Evolutionary conservation across 805 yeast species (phyloP).

Genomic region (Cyberlindnera petersonii): DNA sequence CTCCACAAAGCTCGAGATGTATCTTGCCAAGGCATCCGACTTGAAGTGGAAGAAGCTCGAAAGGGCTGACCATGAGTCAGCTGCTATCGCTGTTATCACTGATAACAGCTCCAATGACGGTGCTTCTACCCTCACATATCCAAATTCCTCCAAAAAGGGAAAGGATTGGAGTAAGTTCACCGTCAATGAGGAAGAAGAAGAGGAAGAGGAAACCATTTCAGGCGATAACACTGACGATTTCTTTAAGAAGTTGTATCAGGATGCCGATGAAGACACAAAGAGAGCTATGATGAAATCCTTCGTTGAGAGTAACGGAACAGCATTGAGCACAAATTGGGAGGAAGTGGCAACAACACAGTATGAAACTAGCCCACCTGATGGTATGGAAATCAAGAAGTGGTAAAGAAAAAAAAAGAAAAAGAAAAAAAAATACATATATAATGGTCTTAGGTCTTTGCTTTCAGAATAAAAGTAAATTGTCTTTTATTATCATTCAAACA

Average conservation of each 20-base stretch:
- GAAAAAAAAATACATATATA: too few species aligned
- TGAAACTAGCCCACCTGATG: conserved; percentile 26
- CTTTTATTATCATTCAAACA: too few species aligned
- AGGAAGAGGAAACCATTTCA: conserved; percentile 39
- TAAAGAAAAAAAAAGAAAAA: background rate
- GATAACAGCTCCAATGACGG: background rate
- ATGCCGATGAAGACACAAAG: conserved; percentile 81
- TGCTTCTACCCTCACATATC: conserved; percentile 37
- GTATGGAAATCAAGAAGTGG: conserved; percentile 24
- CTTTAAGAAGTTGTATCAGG: conserved; percentile 68
- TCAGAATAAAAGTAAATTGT: background rate
- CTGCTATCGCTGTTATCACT: conserved; percentile 2
- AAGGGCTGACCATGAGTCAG: conserved; percentile 14
- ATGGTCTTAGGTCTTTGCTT: too few species aligned
- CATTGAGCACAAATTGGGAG: conserved; percentile 89
- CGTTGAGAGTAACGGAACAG: conserved; percentile 90
- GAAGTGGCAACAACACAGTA: conserved; percentile 69
- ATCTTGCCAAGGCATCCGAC: conserved; percentile 43
- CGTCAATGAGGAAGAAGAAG: conserved; percentile 40
- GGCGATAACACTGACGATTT: conserved; percentile 55
- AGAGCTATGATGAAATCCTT: conserved; percentile 97
- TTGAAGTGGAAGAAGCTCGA: conserved; percentile 54
- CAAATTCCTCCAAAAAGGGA: conserved; percentile 58
- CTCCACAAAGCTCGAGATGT: conserved; percentile 72
- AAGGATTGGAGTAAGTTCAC: conserved; percentile 68